Base-by-base conservation (phyloP, 2,329 filamentous ascomycete species). In the Colletotrichum plurivorum region DNA sequence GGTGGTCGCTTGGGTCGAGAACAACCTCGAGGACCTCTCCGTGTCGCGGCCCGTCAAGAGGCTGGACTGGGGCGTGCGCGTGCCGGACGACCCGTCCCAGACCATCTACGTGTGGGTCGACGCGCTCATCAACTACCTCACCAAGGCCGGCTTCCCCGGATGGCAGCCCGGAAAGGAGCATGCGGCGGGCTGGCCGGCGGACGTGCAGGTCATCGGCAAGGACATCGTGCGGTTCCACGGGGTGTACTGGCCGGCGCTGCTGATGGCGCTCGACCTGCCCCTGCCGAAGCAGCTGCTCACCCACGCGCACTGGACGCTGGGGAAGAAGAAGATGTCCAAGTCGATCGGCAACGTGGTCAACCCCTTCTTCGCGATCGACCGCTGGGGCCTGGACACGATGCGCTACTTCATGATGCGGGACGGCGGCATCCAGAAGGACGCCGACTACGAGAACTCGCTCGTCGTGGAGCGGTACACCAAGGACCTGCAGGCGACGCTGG, bases 91-190 rank as follows among this genome's bases (percentile, higher is more conserved):
- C 75, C 83, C 88, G 0, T 89, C 84, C 18, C 96, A 98, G 80
- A 98, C 95, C 3, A 95, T 99, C 67, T 99, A 99, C 76, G 97
- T 99, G 39, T 99, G 96, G 96, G 88, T 99, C 0, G 97, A 99
- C 81, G 96, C 96, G 1, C 88, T 99, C 36, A 87, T 98, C 75
- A 99, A 98, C 80, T 99, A 99, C 78, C 82, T 96, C 59, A 97
- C 95, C 16, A 94, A 92, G 71, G 89, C 94, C 1, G 94, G 95
- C 15, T 98, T 97, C 77, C 94, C 94, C 0, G 81, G 81, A 41
- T 94, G 92, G 89, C 81, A 89, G 1, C 91, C 93, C 0, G 90
- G 90, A 2, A 82, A 86, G 4, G 89, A 92, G 69, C 79, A 84
- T 15, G 83, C 82, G 20, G 87, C 87, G 57, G 90, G 93, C 25